Evolutionary conservation across 2,329 filamentous ascomycete species (phyloP).

Genomic region (Mycosphaerella arachidis): DNA sequence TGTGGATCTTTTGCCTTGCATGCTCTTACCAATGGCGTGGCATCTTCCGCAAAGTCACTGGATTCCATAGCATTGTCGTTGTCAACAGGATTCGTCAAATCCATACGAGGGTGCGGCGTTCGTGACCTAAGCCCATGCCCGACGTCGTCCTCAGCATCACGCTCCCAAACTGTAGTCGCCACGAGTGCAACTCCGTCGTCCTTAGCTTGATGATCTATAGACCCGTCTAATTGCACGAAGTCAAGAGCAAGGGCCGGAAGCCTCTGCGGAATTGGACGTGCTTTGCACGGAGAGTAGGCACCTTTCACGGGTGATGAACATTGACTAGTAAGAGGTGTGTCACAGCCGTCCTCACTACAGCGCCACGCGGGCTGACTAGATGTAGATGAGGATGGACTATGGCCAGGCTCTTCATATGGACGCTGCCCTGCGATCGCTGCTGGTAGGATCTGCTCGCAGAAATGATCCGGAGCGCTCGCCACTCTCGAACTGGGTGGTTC

Average conservation of each 20-base stretch:
- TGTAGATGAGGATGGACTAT: background rate
- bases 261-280: background rate
- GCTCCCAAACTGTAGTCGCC: background rate
- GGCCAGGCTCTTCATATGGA: background rate
- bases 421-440: background rate
- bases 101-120: background rate
- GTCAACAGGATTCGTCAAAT: background rate
- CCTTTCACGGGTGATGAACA: slow-evolving; percentile 11
- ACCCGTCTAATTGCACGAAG: slow-evolving; percentile 5
- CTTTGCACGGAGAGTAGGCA: background rate
- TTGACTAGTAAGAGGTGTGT: slow-evolving; percentile 20
- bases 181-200: background rate
- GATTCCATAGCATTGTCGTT: background rate
- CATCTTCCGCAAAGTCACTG: background rate
- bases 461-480: background rate
- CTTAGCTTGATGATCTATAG: background rate
- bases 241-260: background rate
- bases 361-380: background rate
- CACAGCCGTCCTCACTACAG: slow-evolving; percentile 4
- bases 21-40: background rate
- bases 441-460: background rate
- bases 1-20: slow-evolving; percentile 1
- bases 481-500: background rate
- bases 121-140: no score
- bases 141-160: background rate